Conservation (phyloP, 179 eudicot species). For the Sideroxylon spinosum region DNA sequence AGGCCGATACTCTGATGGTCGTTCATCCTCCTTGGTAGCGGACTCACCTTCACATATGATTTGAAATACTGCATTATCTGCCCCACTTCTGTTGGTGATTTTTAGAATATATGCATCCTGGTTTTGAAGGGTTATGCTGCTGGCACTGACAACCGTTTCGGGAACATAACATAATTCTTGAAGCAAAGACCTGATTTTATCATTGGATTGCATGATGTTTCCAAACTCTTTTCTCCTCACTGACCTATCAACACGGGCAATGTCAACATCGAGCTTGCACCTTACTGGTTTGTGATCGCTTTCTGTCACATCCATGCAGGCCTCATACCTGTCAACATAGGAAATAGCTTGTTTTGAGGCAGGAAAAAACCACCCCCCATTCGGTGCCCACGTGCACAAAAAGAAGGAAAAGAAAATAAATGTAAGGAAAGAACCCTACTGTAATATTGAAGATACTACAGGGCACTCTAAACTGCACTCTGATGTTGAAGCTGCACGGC, state of each 20-base stretch:
- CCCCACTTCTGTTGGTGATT: constrained; percentile 57
- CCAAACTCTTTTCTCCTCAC: constrained; percentile 85
- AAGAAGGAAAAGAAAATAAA: neutral
- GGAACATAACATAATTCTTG: constrained; percentile 56
- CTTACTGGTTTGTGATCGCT: constrained; percentile 98
- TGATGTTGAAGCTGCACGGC: constrained; percentile 47
- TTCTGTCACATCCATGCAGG: constrained; percentile 94
- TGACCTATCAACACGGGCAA: constrained; percentile 87
- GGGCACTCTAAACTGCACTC: constrained; percentile 89
- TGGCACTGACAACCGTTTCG: constrained; percentile 50
- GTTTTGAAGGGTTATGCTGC: constrained; percentile 56
- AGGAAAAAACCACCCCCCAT: neutral
- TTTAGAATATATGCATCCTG: constrained; percentile 50
- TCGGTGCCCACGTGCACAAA: neutral
- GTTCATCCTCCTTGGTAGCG: constrained; percentile 40
- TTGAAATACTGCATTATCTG: constrained; percentile 46
- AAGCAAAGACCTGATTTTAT: constrained; percentile 43
- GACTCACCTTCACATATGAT: constrained; percentile 69
- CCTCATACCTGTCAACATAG: constrained; percentile 62
- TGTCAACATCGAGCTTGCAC: constrained; percentile 70
- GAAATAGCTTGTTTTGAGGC: neutral
- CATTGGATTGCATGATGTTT: constrained; percentile 46
- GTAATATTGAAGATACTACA: constrained; percentile 53
- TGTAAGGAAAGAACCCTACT: constrained; percentile 39
- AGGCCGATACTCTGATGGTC: constrained; percentile 43